Evolutionary conservation across 2,329 filamentous ascomycete genomes (phyloP), one percentile per base, ranked within the genome.

Genomic region (Ascochyta fabae): DNA sequence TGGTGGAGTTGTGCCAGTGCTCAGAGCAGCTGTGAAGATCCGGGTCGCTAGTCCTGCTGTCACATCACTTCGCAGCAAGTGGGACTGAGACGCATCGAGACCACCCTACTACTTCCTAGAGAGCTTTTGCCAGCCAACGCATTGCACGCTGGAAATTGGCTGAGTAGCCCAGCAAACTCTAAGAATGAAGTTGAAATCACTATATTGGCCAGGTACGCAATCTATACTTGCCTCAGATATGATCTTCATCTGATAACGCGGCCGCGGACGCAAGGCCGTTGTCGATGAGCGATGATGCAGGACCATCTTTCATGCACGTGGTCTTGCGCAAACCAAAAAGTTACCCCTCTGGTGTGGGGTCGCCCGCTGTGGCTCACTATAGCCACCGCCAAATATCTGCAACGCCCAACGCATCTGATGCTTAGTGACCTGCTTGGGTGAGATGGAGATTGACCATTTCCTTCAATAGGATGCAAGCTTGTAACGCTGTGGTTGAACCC

Each of bases 341-440:
- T 27, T 39, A 39, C 23, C 8, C 39, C 23, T 26, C n/a, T 34
- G n/a, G 33, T n/a, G 51, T 39, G 33, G 27, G 39, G 43, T 45
- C 15, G 24, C 22, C 29, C 31, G 42, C 26, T 40, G 41, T 55
- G 46, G 39, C 35, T 39, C 45, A 48, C 33, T 40, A 55, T 41
- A 45, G 45, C 46, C 46, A 55, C 52, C 52, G 46, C 23, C 41
- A 55, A 42, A 45, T 49, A 19, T 55, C 59, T 49, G 55, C 49
- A 45, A 48, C 41, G 41, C 22, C n/a, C 36, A 35, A 26, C 43
- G 26, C 36, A 38, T 53, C 24, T 42, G 44, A 48, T 8, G 27
- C 41, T 13, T 46, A 49, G 27, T 16, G 46, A 45, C 46, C 40
- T 48, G 40, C 40, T 55, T 24, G 9, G 45, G 31, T 46, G 8